Evolutionary conservation across 1,284 basidiomycete species (phyloP).

Genomic region (Apiotrichum mycotoxinovorans): DNA sequence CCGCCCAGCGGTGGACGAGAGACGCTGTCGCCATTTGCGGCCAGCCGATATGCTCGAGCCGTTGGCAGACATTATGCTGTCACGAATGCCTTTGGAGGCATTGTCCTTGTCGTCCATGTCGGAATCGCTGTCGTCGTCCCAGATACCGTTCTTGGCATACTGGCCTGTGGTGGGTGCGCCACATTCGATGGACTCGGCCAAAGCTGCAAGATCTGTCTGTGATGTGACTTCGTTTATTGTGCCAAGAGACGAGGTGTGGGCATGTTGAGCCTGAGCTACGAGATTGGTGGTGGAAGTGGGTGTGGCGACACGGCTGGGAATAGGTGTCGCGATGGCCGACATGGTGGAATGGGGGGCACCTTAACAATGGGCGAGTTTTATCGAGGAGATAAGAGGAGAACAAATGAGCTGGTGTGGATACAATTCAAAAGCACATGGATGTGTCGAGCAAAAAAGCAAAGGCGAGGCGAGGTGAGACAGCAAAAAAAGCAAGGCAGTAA

Average conservation of each 20-base stretch:
- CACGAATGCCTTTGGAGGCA: neutral
- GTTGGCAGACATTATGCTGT: neutral
- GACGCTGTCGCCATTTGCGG: neutral
- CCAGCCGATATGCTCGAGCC: neutral
- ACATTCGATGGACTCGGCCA: slow-evolving; percentile 2
- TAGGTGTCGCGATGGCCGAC: neutral
- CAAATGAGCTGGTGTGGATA: too few relatives aligned
- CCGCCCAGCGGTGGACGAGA: neutral
- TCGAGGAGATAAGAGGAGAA: too few relatives aligned
- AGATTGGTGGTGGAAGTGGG: neutral
- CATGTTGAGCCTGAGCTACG: neutral
- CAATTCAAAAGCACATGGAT: too few relatives aligned
- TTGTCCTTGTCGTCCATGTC: neutral
- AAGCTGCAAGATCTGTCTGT: neutral
- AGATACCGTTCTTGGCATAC: slow-evolving; percentile 40
- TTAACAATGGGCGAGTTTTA: too few relatives aligned
- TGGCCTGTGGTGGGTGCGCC: slow-evolving; percentile 38
- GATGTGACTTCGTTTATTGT: slow-evolving; percentile 1
- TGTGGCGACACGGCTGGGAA: neutral
- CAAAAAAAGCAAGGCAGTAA: too few relatives aligned
- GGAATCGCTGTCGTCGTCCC: slow-evolving; percentile 34
- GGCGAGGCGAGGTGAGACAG: too few relatives aligned
- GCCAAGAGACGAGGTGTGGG: neutral
- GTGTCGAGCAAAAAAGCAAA: too few relatives aligned
- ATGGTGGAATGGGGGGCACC: neutral